phyloP scores from a whole-genome alignment of 1,284 basidiomycete genomes.

The Puccinia coronata region DNA sequence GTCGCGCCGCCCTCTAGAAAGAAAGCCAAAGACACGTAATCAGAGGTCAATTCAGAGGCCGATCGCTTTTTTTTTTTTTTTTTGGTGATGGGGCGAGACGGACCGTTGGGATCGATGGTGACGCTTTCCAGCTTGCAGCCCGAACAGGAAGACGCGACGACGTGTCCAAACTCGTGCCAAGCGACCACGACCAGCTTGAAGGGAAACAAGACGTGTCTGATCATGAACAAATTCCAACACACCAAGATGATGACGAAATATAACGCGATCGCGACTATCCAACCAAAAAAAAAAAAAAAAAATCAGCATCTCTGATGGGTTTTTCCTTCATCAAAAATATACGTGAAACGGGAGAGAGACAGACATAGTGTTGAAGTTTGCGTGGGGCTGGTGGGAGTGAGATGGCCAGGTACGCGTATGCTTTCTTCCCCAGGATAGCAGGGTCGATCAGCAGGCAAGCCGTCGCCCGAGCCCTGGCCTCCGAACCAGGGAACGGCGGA shows the following conservation, averaged over 20 bases:
- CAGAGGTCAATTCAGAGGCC: background rate
- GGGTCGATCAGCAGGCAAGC: slow-evolving; percentile 30
- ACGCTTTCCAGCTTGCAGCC: slow-evolving; percentile 50
- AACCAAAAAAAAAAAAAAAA: background rate
- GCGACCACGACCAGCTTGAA: slow-evolving; percentile 55
- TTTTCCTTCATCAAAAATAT: background rate
- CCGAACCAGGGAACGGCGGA: slow-evolving; percentile 10
- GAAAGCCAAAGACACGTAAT: background rate
- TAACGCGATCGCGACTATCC: slow-evolving; percentile 36
- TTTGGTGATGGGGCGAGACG: background rate
- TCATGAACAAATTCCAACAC: slow-evolving; percentile 55
- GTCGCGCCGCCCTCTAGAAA: slow-evolving; percentile 48
- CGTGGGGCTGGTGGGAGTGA: slow-evolving; percentile 40
- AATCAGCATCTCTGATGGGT: background rate
- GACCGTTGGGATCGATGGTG: slow-evolving; percentile 52
- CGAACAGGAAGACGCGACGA: slow-evolving; percentile 50
- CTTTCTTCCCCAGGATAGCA: slow-evolving; percentile 41
- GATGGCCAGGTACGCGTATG: slow-evolving; percentile 25
- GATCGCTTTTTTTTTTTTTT: background rate
- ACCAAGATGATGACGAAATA: slow-evolving; percentile 54
- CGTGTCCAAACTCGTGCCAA: slow-evolving; percentile 55
- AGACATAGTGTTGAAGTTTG: slow-evolving; percentile 45
- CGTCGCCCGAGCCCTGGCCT: background rate
- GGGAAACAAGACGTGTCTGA: slow-evolving; percentile 54
- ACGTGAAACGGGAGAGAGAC: background rate